phyloP scores from a whole-genome alignment of 108 stramenopile species.

The Nitzschia sp. region DNA sequence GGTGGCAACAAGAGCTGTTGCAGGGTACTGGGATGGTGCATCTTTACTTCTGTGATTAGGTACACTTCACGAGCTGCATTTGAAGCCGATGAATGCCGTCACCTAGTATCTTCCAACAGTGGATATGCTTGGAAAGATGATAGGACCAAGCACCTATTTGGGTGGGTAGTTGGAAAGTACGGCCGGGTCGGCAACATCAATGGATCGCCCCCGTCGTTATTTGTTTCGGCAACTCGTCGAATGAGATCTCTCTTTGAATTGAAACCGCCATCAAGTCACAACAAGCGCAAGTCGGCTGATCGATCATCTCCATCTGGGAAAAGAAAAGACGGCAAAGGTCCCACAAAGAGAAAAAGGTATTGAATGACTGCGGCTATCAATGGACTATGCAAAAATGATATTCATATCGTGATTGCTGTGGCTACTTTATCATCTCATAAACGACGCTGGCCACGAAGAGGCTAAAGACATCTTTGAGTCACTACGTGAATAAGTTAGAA shows the following conservation, averaged over 20 bases:
- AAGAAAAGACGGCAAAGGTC: no score
- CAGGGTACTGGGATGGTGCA: slow-evolving; percentile 57
- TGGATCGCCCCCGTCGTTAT: not conserved
- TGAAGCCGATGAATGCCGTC: slow-evolving; percentile 50
- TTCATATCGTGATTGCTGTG: no score
- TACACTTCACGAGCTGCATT: slow-evolving; percentile 47
- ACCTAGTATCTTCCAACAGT: slow-evolving; percentile 53
- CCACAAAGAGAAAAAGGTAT: no score
- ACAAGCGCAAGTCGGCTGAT: no score
- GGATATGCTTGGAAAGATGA: slow-evolving; percentile 74
- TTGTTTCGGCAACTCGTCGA: slow-evolving; percentile 27
- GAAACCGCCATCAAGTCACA: no score
- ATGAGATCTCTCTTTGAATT: slow-evolving; percentile 43
- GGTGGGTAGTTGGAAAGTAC: slow-evolving; percentile 61
- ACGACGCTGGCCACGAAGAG: no score
- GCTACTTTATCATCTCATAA: no score
- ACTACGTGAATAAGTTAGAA: no score
- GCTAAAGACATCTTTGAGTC: no score
- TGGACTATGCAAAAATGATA: no score
- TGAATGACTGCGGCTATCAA: no score
- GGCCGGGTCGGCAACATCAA: slow-evolving; percentile 11
- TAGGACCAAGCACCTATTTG: slow-evolving; percentile 45
- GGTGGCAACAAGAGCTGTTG: not conserved
- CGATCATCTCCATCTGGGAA: no score
- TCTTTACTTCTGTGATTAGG: slow-evolving; percentile 36